Conservation (phyloP, 208 protist species). For the Sergeia podlipaevii region DNA sequence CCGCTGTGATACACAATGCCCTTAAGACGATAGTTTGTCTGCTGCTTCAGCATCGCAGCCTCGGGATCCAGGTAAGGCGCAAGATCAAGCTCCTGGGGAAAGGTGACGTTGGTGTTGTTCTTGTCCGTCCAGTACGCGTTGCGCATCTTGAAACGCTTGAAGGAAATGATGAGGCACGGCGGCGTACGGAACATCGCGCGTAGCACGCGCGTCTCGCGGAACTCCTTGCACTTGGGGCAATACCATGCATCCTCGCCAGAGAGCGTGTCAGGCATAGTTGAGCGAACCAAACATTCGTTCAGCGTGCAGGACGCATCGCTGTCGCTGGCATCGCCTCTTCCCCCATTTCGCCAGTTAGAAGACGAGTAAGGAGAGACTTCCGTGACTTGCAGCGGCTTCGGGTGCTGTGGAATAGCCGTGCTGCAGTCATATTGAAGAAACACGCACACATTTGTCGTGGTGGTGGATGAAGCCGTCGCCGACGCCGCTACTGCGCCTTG, state of each 20-base stretch:
- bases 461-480: too few species aligned
- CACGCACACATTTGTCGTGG: not conserved
- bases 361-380: too few species aligned
- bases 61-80: conserved; percentile 52
- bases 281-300: conserved; percentile 29
- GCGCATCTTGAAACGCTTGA: conserved; percentile 74
- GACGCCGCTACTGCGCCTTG: too few species aligned
- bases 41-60: conserved; percentile 10
- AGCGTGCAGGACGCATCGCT: conserved; percentile 24
- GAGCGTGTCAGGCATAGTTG: conserved; percentile 51
- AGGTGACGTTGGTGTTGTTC: conserved; percentile 61
- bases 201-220: conserved; percentile 45
- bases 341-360: too few species aligned
- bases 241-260: conserved; percentile 61
- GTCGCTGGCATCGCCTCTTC: conserved; percentile 2
- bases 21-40: conserved; percentile 54
- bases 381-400: too few species aligned
- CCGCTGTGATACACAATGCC: conserved; percentile 80
- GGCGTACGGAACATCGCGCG: conserved; percentile 67
- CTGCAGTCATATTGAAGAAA: conserved; percentile 2
- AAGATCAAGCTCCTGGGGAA: conserved; percentile 52
- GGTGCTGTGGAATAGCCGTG: too few species aligned
- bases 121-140: conserved; percentile 54
- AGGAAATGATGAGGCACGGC: conserved; percentile 65
- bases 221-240: conserved; percentile 64